phyloP scores from a whole-genome alignment of 495 filamentous ascomycete species.

The Aspergillus bertholletiae region DNA sequence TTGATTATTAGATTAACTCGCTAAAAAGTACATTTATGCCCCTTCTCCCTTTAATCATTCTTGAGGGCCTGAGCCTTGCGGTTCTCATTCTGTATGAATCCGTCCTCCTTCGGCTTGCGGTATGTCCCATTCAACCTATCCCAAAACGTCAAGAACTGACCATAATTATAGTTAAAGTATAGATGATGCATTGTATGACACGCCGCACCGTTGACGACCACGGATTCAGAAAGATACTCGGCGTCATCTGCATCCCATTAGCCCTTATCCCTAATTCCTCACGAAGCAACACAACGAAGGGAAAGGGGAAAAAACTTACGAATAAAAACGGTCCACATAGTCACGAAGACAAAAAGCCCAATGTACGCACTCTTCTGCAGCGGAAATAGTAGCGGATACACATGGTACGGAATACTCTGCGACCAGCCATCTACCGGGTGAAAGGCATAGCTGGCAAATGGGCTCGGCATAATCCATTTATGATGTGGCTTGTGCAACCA shows the following conservation, averaged over 20 bases:
- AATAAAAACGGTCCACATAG: no score
- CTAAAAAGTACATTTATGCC: no score
- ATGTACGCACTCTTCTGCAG: slow-evolving; percentile 87
- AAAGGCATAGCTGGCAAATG: slow-evolving; percentile 87
- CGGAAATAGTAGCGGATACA: slow-evolving; percentile 88
- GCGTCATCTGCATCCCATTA: slow-evolving; percentile 60
- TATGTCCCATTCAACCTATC: slow-evolving; percentile 85
- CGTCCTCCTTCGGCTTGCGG: slow-evolving; percentile 74
- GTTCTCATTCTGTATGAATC: slow-evolving; percentile 72
- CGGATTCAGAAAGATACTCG: slow-evolving; percentile 79
- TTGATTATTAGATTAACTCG: not conserved
- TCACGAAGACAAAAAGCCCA: slow-evolving; percentile 59
- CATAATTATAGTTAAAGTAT: slow-evolving; percentile 97
- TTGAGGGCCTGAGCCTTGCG: slow-evolving; percentile 69
- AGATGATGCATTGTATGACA: slow-evolving; percentile 95
- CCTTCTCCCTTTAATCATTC: no score
- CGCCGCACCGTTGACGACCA: slow-evolving; percentile 85
- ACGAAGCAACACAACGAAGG: slow-evolving; percentile 87
- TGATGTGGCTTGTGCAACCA: slow-evolving; percentile 92
- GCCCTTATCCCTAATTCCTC: slow-evolving; percentile 2
- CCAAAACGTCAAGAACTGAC: slow-evolving; percentile 73
- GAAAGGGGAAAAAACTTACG: slow-evolving; percentile 10
- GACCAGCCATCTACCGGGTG: slow-evolving; percentile 88
- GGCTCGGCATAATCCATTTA: slow-evolving; percentile 97
- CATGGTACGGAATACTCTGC: slow-evolving; percentile 86